Base-by-base conservation (phyloP, 768 basidiomycete species). In the Psilocybe cubensis region DNA sequence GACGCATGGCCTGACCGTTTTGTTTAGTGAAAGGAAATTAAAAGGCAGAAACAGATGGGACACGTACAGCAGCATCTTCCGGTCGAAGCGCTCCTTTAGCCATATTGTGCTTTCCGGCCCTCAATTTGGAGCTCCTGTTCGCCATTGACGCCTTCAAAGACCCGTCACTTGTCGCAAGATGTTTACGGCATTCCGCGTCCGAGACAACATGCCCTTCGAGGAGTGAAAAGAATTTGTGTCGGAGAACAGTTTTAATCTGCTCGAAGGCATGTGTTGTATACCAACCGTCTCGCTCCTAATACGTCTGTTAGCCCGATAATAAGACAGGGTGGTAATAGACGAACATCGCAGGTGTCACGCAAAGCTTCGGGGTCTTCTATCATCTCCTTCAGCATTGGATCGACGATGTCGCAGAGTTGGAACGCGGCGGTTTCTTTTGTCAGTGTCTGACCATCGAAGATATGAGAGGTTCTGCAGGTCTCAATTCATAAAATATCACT, bases 401-500 rank as follows among this genome's bases (percentile, higher is more conserved):
- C 97, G 6, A 79, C 74, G 61, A 99, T 91, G 70, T 99, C 97
- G 70, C 92, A 92, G 5, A 99, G 79, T 71, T 98, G 97, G 74
- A 93, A 99, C 17, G 94, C 92, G 1, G 94, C 94, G 0, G 92
- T 90, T 70, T 96, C 91, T 63, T 89, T 87, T 43, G 88, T 85
- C 44, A 94, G 72, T 6, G 83, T 83, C 56, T 84, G 69, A 0
- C 96, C 97, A 69, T 99, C 94, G 63, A 98, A 99, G 28, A 94
- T 81, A 69, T 98, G 94, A 0, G 89, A 89, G 63, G 77, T 79
- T 60, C 86, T 87, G 54, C 8, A 38, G 5, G n/a, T 2, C 3
- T 49, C 14, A 49, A 20, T 61, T 24, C n/a, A 20, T 10, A 21
- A 8, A 21, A 21, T 10, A 11, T 25, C n/a, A n/a, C 8, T 10